Percentiles rank a stretch among this genome's conserved stretches.
Conservation (phyloP, 345 rosid genomes). For the Eucalyptus grandis region DNA sequence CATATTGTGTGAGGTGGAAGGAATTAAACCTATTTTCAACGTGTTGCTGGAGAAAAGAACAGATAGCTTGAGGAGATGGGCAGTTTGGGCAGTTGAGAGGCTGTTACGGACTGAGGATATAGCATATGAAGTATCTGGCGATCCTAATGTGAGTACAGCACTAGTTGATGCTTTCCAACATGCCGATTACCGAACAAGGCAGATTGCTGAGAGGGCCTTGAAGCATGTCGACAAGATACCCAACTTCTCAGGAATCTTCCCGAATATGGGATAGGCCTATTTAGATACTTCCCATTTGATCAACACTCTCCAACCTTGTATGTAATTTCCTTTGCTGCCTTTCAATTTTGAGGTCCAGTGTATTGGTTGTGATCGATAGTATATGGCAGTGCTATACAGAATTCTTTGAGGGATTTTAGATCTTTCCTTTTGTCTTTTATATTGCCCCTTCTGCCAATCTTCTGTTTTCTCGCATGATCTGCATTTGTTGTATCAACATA, state of each 20-base stretch:
- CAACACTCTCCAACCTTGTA: not conserved
- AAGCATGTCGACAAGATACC: constrained; percentile 87
- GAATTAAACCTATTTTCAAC: constrained; percentile 50
- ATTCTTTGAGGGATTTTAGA: not conserved
- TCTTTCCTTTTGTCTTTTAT: not conserved
- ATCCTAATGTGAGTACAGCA: constrained; percentile 72
- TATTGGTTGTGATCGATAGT: not conserved
- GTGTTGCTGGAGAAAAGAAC: constrained; percentile 67
- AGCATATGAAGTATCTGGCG: constrained; percentile 61
- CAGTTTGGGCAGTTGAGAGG: constrained; percentile 91
- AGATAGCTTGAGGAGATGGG: constrained; percentile 54
- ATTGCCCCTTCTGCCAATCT: not conserved
- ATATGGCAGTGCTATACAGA: not conserved
- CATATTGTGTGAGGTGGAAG: constrained; percentile 56
- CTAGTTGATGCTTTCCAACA: constrained; percentile 91
- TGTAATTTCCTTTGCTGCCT: not conserved
- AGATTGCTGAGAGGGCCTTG: constrained; percentile 85
- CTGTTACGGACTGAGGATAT: constrained; percentile 67
- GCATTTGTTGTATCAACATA: not conserved
- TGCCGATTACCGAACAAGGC: constrained; percentile 73
- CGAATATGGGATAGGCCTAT: constrained; percentile 31
- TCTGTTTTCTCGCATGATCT: not conserved
- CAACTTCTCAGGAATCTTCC: constrained; percentile 82
- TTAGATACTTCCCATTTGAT: not conserved
- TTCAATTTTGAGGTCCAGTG: not conserved